Evolutionary conservation across 1,284 basidiomycete species (phyloP), one percentile per base, ranked within the genome.

Genomic region (Sporisorium reilianum): DNA sequence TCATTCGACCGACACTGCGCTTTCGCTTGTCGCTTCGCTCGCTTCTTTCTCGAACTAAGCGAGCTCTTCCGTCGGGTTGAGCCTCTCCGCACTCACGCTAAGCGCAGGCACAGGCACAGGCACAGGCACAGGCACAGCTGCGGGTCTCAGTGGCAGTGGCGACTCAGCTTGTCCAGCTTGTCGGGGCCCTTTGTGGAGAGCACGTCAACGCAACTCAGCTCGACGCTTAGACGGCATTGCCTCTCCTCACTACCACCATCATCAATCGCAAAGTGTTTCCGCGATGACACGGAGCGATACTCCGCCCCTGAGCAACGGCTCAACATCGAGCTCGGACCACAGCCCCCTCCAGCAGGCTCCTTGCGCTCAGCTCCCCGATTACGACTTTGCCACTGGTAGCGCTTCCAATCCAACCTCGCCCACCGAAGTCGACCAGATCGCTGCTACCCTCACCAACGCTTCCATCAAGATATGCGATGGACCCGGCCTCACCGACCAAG

Each of bases 391-490:
- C 49, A 50, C 45, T 6, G 50, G 48, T 28, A 55, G 30, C 26
- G 22, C 34, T 26, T 14, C 57, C 11, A 28, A 23, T 3, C 11
- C 53, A 30, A 20, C 16, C 8, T 25, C 48, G 8, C 52, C 56
- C 18, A 23, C 22, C 20, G 34, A 63, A 11, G 55, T 70, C 32
- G 50, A 70, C 16, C 38, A 46, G 6, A 64, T 70, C 22, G 42
- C 62, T n/a, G 5, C 48, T 8, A 70, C 54, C 1, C 67, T 70
- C 12, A 20, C 42, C 26, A 58, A 41, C 4, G 58, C 68, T 16
- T 59, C 69, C 0, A 30, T 59, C 69, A 66, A 72, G 49, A 53
- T 72, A 22, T 72, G 69, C 40, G 60, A 72, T 40, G 70, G 64
- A 23, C 70, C 70, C 6, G 61, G 64, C 12, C 32, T 74, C 26